Percentiles rank a stretch among this genome's conserved stretches.
Evolutionary conservation across 2,329 filamentous ascomycete species (phyloP).

Genomic region (Torrubiella hemipterigena): DNA sequence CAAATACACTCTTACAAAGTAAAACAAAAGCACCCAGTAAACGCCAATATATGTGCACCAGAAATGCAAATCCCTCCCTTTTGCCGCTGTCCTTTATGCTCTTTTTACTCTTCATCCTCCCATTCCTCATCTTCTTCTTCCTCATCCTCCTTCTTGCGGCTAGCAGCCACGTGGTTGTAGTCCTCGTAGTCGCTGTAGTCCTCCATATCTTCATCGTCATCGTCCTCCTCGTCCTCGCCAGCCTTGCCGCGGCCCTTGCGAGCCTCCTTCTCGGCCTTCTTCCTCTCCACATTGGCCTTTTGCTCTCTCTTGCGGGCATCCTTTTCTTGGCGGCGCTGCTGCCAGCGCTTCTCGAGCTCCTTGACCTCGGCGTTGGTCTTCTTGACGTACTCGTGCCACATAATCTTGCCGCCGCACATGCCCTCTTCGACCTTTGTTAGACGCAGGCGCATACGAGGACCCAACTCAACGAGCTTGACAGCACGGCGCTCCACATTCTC

Average conservation of each 20-base stretch:
- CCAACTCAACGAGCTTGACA: conserved; percentile 85
- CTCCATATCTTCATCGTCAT: conserved; percentile 26
- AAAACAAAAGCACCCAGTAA: no score
- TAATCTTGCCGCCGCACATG: conserved; percentile 74
- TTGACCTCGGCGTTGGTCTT: conserved; percentile 71
- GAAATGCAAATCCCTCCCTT: background rate
- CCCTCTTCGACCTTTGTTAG: conserved; percentile 96
- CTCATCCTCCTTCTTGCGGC: conserved; percentile 36
- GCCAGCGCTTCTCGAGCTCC: conserved; percentile 74
- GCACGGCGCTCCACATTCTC: conserved; percentile 68
- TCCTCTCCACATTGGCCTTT: conserved; percentile 81
- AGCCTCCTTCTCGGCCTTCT: conserved; percentile 42
- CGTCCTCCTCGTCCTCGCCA: conserved; percentile 18
- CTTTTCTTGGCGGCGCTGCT: conserved; percentile 66
- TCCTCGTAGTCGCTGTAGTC: conserved; percentile 33
- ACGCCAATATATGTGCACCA: no score
- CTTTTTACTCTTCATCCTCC: conserved; percentile 31
- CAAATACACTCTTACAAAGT: no score
- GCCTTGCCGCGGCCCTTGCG: conserved; percentile 23
- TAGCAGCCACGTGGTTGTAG: conserved; percentile 39
- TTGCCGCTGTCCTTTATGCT: conserved; percentile 10
- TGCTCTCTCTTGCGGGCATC: conserved; percentile 72
- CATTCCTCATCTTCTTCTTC: conserved; percentile 41
- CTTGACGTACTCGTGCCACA: conserved; percentile 95
- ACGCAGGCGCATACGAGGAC: conserved; percentile 77